Conservation (phyloP, 2,329 filamentous ascomycete species). For the Gremmenia infestans region DNA sequence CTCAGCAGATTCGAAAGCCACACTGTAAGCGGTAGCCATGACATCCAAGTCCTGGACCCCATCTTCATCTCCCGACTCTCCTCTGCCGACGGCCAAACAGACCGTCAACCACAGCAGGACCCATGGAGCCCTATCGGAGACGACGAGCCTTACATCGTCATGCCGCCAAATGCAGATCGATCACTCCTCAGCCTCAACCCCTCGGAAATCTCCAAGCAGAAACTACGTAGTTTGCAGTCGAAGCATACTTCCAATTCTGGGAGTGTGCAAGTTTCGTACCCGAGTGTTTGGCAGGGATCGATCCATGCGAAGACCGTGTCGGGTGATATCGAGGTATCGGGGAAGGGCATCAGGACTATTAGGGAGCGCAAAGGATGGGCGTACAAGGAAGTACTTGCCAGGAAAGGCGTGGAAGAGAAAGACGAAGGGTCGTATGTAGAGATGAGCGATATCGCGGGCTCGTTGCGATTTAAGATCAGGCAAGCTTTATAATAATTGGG, state of each 20-base stretch:
- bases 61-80: constrained; percentile 20
- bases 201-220: not conserved
- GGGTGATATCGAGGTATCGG: constrained; percentile 19
- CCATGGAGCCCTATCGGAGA: constrained; percentile 12
- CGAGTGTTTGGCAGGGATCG: constrained; percentile 24
- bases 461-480: constrained; percentile 2
- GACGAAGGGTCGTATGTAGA: constrained; percentile 19
- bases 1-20: constrained; percentile 19
- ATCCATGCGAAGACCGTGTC: constrained; percentile 22
- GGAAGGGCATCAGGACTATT: constrained; percentile 20
- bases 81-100: constrained; percentile 3
- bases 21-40: constrained; percentile 22
- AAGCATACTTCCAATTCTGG: constrained; percentile 21
- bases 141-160: constrained; percentile 17
- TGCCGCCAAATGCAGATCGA: constrained; percentile 4
- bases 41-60: constrained; percentile 21
- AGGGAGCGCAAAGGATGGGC: constrained; percentile 20
- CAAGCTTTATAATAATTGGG: not conserved
- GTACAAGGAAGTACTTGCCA: constrained; percentile 17
- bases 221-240: constrained; percentile 19
- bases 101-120: constrained; percentile 1
- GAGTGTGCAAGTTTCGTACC: constrained; percentile 20
- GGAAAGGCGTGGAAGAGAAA: constrained; percentile 21
- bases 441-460: constrained; percentile 22
- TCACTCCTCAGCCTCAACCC: not conserved